Evolutionary conservation across 768 basidiomycete species (phyloP).

Genomic region (Sistotremastrum suecicum): DNA sequence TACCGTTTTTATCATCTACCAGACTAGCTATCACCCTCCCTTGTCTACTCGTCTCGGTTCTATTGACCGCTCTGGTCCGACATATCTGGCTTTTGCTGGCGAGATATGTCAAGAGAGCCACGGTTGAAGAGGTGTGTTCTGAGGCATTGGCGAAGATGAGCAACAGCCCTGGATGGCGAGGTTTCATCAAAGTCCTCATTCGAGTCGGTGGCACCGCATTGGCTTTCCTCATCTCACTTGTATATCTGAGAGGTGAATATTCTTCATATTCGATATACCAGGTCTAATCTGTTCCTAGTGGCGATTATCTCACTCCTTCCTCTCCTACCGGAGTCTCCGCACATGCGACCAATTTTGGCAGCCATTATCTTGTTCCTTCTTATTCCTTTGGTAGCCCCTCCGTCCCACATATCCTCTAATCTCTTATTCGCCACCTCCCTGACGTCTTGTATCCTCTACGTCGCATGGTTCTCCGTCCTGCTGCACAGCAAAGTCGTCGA

Average conservation of each 20-base stretch:
- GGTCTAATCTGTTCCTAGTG: slow-evolving; percentile 39
- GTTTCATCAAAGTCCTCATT: slow-evolving; percentile 29
- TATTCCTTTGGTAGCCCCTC: no score
- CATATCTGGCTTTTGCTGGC: slow-evolving; percentile 72
- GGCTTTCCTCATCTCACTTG: slow-evolving; percentile 36
- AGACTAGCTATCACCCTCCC: slow-evolving; percentile 33
- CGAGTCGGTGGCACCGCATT: slow-evolving; percentile 29
- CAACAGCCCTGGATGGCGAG: slow-evolving; percentile 34
- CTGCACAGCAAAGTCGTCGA: slow-evolving; percentile 51
- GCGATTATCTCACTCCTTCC: slow-evolving; percentile 27
- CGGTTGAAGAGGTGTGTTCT: slow-evolving; percentile 51
- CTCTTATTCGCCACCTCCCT: slow-evolving; percentile 43
- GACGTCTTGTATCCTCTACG: slow-evolving; percentile 35
- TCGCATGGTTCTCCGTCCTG: slow-evolving; percentile 43
- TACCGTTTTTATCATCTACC: slow-evolving; percentile 12
- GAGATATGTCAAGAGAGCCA: slow-evolving; percentile 49
- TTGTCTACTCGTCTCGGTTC: slow-evolving; percentile 36
- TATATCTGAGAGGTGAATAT: slow-evolving; percentile 54
- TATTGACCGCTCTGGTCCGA: slow-evolving; percentile 43
- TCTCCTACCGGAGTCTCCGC: slow-evolving; percentile 16
- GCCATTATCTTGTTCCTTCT: no score
- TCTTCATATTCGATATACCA: background rate
- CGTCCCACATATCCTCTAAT: no score
- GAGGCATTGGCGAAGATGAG: slow-evolving; percentile 43
- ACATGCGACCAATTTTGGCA: no score